Evolutionary conservation across 768 basidiomycete genomes (phyloP), one percentile per base, ranked within the genome.

Genomic region (Termitomyces sp.): DNA sequence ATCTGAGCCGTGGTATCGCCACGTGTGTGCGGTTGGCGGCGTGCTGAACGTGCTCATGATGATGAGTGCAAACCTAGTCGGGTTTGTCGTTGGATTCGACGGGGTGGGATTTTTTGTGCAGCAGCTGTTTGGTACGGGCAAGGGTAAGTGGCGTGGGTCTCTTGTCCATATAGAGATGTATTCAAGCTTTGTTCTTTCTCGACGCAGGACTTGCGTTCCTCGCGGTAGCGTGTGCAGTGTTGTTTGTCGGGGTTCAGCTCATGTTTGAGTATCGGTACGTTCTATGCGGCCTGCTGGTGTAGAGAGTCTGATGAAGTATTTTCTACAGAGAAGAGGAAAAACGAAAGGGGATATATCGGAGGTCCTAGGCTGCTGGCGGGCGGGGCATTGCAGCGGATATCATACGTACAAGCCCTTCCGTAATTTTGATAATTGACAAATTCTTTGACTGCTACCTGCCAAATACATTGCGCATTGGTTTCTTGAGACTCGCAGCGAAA

Each of bases 201-300:
- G 37, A 6, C 40, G 45, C 55, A 92, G 91, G 91, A 6, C 56
- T 88, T 40, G 70, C 69, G 14, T 97, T 94, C 70, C 68, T 93
- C 58, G 47, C 80, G 0, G 67, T 78, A 5, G 84, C 85, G 0
- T 79, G 80, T 48, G 74, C 64, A 1, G 85, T 84, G 64, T 44
- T 98, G 12, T 98, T 95, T 65, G 78, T 92, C 21, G 91, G 80
- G 2, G 85, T 83, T 1, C 96, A 98, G 65, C 67, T 96, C 44
- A 97, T 98, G 96, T 93, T 98, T 58, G 96, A 98, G 66, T 98
- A 98, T 70, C 76, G 92, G 91, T 89, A 60, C 19, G 86, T 74
- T 48, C n/a, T n/a, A n/a, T n/a, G n/a, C n/a, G 25, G 6, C 21
- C 5, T 50, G 23, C 19, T 55, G 25, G 21, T 52, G 12, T 44